Conservation (phyloP, 2,329 filamentous ascomycete species). For the Colletotrichum costaricense region DNA sequence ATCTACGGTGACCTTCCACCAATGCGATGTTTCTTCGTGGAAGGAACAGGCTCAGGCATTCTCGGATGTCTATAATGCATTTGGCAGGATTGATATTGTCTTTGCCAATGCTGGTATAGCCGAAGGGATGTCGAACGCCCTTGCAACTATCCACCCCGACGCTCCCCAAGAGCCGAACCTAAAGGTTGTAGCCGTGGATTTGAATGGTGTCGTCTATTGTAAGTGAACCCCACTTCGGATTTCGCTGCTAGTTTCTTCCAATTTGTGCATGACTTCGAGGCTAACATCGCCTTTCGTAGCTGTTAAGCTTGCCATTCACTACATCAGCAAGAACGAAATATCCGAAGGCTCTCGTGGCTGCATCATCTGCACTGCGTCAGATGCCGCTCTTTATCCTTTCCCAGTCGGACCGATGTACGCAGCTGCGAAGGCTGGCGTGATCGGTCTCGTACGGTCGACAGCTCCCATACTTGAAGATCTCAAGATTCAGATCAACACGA, state of each 20-base stretch:
- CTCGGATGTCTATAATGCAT: neutral
- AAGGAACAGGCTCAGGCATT: constrained; percentile 44
- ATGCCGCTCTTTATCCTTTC: constrained; percentile 2
- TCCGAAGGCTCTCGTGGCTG: neutral
- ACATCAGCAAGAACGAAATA: constrained; percentile 5
- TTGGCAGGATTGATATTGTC: constrained; percentile 27
- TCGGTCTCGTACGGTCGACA: neutral
- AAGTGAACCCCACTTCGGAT: neutral
- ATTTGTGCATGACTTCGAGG: neutral
- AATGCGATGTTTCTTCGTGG: constrained; percentile 52
- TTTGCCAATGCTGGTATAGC: constrained; percentile 29
- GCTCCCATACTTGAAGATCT: neutral
- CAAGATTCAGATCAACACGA: constrained; percentile 8
- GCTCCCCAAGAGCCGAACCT: neutral
- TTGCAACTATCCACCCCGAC: neutral
- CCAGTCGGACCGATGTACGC: neutral
- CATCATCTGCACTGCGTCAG: constrained; percentile 6
- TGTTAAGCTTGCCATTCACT: neutral
- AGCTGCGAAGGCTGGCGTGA: constrained; percentile 1
- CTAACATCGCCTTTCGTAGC: neutral
- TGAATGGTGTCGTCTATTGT: neutral
- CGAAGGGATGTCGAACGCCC: neutral
- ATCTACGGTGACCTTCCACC: constrained; percentile 43
- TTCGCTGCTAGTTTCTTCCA: neutral
- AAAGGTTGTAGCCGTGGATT: neutral